A percentile compares a stretch with the other conserved stretches of the same genome.
Evolutionary conservation across 768 basidiomycete genomes (phyloP).

Genomic region (Lyophyllum atratum): DNA sequence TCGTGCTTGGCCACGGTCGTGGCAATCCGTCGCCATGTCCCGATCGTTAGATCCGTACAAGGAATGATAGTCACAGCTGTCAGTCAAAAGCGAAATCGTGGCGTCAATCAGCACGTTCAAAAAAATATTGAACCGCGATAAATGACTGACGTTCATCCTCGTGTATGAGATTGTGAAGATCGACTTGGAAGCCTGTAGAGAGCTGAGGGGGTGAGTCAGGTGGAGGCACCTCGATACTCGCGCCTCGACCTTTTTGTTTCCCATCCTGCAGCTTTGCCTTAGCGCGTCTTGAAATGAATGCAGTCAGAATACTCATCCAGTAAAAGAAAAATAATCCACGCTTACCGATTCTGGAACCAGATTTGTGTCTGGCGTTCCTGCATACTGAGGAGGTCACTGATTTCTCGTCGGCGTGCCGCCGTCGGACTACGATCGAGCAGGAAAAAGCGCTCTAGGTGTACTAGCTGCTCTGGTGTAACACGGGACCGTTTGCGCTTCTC

Average conservation of each 20-base stretch:
- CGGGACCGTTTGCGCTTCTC: constrained; percentile 77
- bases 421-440: constrained; percentile 70
- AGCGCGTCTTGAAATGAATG: constrained; percentile 56
- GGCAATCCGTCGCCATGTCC: constrained; percentile 76
- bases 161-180: constrained; percentile 66
- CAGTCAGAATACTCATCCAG: neutral
- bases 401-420: constrained; percentile 69
- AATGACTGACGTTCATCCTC: constrained; percentile 70
- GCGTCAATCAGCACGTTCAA: constrained; percentile 1
- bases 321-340: neutral
- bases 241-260: constrained; percentile 44
- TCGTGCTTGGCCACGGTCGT: constrained; percentile 57
- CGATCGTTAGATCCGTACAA: constrained; percentile 73
- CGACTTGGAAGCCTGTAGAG: constrained; percentile 52
- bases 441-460: constrained; percentile 73
- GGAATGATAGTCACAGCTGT: constrained; percentile 76
- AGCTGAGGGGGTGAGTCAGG: constrained; percentile 56
- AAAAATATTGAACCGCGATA: neutral
- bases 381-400: constrained; percentile 76
- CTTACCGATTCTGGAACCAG: constrained; percentile 86
- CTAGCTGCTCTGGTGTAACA: constrained; percentile 80
- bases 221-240: constrained; percentile 34
- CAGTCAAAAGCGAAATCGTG: neutral
- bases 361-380: constrained; percentile 87
- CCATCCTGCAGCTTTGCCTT: constrained; percentile 76